Evolutionary conservation across 2,329 filamentous ascomycete genomes (phyloP), one percentile per base, ranked within the genome.

Genomic region (Sodiomyces alkalinus): DNA sequence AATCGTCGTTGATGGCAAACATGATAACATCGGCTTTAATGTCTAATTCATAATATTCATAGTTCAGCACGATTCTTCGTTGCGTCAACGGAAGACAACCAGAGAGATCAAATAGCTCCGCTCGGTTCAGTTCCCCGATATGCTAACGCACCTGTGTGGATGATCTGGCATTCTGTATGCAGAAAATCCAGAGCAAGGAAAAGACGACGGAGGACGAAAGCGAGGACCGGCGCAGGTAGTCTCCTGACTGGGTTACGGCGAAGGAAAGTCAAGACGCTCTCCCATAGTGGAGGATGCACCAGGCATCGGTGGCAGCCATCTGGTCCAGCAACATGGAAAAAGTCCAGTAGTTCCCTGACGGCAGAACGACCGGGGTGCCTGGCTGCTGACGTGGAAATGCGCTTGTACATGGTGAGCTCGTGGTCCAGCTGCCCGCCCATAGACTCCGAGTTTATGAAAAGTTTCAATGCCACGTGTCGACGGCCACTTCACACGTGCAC

Each of bases 101-200:
- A 22, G 29, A 20, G 16, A n/a, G n/a, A n/a, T n/a, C n/a, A n/a
- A n/a, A 22, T 17, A 22, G 15, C 7, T 18, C n/a, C 10, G 6
- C 12, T 33, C n/a, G 10, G 12, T 16, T 23, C 7, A 10, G 8
- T 17, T 12, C 10, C 6, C 19, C 3, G 15, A 9, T 17, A 41
- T n/a, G n/a, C n/a, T n/a, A 9, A 24, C 35, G 35, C 38, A 63
- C 58, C 58, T 29, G 58, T 56, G 35, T 64, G 57, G 22, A 62
- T 49, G 12, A 63, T 39, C 9, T 51, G 35, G 41, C 57, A 62
- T 34, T 62, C 53, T 2, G 41, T 53, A 34, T 64, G 61, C 2
- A 66, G 37, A 35, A 46, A 64, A 19, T 64, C 56, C 19, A 64
- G 35, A 1, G 53, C 58, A 7, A 55, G 37, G 29, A 64, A 58